These are phyloP conservation scores for Lodderomyces pseudojiufengensis DNA, from an alignment of 1,139 yeast species.

Conservation along the genomic window DNA sequence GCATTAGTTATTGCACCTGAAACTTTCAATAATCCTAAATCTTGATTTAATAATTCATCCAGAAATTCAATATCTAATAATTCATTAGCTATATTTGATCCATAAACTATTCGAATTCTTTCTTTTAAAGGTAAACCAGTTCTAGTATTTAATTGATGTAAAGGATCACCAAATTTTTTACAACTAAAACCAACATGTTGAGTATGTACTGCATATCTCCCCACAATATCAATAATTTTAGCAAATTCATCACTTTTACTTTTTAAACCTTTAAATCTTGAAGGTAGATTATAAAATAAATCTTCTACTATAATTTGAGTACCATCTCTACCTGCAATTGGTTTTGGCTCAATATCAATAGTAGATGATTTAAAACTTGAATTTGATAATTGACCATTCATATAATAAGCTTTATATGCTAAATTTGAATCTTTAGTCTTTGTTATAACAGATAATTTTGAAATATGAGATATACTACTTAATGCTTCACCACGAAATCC, in stretches of 20 bases:
- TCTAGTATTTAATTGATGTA: conserved; percentile 54
- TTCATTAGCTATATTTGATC: conserved; percentile 65
- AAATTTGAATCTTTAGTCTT: conserved; percentile 55
- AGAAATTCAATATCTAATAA: conserved; percentile 41
- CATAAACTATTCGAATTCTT: conserved; percentile 70
- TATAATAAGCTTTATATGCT: conserved; percentile 66
- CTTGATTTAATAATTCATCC: conserved; percentile 13
- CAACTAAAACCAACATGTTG: conserved; percentile 70
- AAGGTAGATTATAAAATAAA: conserved; percentile 82
- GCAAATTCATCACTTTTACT: conserved; percentile 72
- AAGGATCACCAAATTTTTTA: conserved; percentile 69
- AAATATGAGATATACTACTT: conserved; percentile 59
- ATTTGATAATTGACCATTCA: conserved; percentile 57
- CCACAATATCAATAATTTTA: conserved; percentile 76
- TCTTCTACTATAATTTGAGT: conserved; percentile 86
- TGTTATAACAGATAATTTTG: conserved; percentile 72
- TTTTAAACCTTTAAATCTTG: conserved; percentile 64
- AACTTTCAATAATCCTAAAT: conserved; percentile 46
- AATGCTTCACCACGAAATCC: conserved; percentile 65
- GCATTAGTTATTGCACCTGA: conserved; percentile 68
- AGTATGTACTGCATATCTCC: conserved; percentile 78
- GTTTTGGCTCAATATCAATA: conserved; percentile 47
- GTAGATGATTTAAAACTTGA: conserved; percentile 28
- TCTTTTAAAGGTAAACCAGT: conserved; percentile 50
- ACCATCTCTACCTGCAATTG: conserved; percentile 85